These are phyloP conservation scores for Harrya chromipes DNA, from an alignment of 768 basidiomycete genomes.

Conservation along the genomic window DNA sequence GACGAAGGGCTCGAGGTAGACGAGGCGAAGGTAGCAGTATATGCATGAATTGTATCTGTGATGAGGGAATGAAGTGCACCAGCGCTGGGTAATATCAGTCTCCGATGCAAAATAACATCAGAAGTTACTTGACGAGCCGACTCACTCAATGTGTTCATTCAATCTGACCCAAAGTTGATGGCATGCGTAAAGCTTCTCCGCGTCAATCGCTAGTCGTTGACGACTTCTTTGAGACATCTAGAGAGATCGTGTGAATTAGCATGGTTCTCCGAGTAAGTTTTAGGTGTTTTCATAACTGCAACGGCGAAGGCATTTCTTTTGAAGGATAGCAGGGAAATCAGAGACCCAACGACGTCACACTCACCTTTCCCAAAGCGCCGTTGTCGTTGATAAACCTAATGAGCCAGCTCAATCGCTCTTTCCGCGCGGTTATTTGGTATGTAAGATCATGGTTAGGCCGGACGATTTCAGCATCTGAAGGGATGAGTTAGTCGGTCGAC, in stretches of 20 bases:
- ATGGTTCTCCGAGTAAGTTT: neutral
- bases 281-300: neutral
- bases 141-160: conserved; percentile 65
- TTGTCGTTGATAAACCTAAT: conserved; percentile 89
- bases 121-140: neutral
- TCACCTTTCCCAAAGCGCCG: conserved; percentile 70
- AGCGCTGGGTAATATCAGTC: conserved; percentile 35
- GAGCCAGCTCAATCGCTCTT: conserved; percentile 77
- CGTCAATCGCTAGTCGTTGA: conserved; percentile 73
- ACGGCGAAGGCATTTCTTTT: neutral
- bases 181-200: conserved; percentile 81
- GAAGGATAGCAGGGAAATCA: neutral
- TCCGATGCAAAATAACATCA: neutral
- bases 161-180: conserved; percentile 79
- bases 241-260: conserved; percentile 6
- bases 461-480: conserved; percentile 62
- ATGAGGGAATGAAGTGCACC: conserved; percentile 60
- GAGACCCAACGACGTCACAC: conserved; percentile 2
- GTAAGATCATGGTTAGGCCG: conserved; percentile 76
- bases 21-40: conserved; percentile 47
- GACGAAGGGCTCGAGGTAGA: conserved; percentile 15
- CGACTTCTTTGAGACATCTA: conserved; percentile 82
- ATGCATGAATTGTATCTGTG: conserved; percentile 64
- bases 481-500: neutral
- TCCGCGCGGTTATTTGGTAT: conserved; percentile 70